phyloP scores from a whole-genome alignment of 352 stramenopile species.

The Hyaloperonospora arabidopsidis region DNA sequence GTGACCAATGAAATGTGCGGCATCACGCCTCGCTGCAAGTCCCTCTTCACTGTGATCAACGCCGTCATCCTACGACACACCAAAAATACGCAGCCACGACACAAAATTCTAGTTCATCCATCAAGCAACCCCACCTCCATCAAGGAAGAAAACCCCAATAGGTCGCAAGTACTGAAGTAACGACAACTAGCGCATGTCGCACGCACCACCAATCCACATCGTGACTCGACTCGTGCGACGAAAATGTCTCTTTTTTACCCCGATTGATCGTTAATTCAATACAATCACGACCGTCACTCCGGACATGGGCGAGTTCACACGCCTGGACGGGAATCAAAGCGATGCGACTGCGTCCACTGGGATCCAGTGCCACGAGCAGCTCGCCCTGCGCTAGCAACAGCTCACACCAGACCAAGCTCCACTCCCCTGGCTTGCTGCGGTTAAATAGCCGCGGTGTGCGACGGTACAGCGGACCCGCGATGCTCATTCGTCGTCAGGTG shows the following conservation, averaged over 20 bases:
- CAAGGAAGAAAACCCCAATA: too few species aligned
- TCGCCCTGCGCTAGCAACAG: slow-evolving; percentile 51
- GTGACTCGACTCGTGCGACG: slow-evolving; percentile 75
- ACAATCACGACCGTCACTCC: slow-evolving; percentile 74
- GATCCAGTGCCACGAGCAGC: slow-evolving; percentile 61
- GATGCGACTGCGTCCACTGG: slow-evolving; percentile 44
- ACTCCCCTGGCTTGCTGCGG: slow-evolving; percentile 64
- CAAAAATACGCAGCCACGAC: not conserved
- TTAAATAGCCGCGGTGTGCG: slow-evolving; percentile 63
- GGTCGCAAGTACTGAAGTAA: too few species aligned
- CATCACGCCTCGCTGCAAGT: slow-evolving; percentile 54
- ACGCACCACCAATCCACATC: slow-evolving; percentile 83
- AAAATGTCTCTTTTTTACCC: slow-evolving; percentile 79
- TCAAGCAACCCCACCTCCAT: too few species aligned
- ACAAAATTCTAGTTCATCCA: too few species aligned
- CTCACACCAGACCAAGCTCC: slow-evolving; percentile 76
- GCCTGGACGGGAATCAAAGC: slow-evolving; percentile 47
- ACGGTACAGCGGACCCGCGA: slow-evolving; percentile 65
- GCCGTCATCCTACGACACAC: slow-evolving; percentile 60
- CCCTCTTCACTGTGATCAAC: slow-evolving; percentile 66
- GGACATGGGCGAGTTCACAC: slow-evolving; percentile 74
- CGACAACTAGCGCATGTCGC: not conserved
- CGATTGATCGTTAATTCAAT: slow-evolving; percentile 62
- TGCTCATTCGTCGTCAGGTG: slow-evolving; percentile 34
- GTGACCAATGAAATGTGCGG: slow-evolving; percentile 59